phyloP scores from a whole-genome alignment of 441 rosid genomes.

The Pelargonium myrrhifolium region DNA sequence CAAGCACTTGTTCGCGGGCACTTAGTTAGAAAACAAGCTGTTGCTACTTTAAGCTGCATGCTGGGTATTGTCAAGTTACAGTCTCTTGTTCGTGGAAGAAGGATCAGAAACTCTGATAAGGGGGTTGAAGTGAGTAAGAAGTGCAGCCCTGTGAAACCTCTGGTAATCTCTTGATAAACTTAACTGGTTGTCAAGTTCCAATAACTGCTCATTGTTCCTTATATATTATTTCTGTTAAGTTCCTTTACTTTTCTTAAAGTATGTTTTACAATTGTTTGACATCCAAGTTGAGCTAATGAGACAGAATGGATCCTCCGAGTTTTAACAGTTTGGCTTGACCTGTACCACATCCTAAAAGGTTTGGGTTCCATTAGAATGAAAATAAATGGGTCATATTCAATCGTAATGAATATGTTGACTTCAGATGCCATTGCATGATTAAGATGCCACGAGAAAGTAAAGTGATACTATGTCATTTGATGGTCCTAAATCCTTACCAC shows the following conservation, averaged over 20 bases:
- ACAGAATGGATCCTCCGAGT: background rate
- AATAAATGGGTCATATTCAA: too few species aligned
- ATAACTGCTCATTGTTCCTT: background rate
- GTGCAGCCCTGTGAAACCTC: slow-evolving; percentile 25
- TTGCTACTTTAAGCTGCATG: slow-evolving; percentile 53
- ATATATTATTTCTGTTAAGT: background rate
- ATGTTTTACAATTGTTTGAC: slow-evolving; percentile 9
- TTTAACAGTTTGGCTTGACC: background rate
- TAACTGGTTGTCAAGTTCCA: too few species aligned
- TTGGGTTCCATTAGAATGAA: too few species aligned
- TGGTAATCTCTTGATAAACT: too few species aligned
- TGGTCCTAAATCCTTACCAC: background rate
- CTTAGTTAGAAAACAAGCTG: slow-evolving; percentile 64
- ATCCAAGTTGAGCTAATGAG: slow-evolving; percentile 8
- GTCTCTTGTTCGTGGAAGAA: slow-evolving; percentile 45
- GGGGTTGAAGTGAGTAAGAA: slow-evolving; percentile 32
- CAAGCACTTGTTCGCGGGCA: slow-evolving; percentile 65
- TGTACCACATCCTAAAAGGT: background rate
- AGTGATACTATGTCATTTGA: background rate
- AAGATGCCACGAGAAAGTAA: background rate
- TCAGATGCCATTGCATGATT: background rate
- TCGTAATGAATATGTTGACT: too few species aligned
- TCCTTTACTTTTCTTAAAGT: background rate
- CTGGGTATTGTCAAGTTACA: slow-evolving; percentile 53
- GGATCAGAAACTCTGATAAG: slow-evolving; percentile 39